phyloP scores from a whole-genome alignment of 371 early-diverging fungal species.

The Hamiltosporidium magnivora region DNA sequence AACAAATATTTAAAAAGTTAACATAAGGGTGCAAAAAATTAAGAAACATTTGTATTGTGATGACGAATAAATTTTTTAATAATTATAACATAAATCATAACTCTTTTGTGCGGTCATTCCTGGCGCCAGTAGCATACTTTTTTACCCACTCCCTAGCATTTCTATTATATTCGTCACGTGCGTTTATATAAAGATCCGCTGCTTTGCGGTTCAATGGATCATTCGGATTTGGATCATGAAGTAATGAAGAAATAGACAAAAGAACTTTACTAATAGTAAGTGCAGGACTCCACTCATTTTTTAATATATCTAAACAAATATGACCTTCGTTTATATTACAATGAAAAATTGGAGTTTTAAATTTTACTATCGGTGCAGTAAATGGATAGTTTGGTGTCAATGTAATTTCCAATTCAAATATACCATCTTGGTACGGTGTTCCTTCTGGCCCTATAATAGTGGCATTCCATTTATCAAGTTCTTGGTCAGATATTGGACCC shows the following conservation, averaged over 20 bases:
- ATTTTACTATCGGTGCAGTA: slow-evolving; percentile 86
- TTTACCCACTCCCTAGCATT: slow-evolving; percentile 54
- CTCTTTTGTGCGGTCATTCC: not conserved
- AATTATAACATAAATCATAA: not conserved
- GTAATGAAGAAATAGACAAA: slow-evolving; percentile 79
- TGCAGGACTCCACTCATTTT: slow-evolving; percentile 98
- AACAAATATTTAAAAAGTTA: no score
- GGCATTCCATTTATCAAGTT: slow-evolving; percentile 54
- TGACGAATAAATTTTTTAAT: not conserved
- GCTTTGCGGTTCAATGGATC: slow-evolving; percentile 84
- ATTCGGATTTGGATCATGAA: slow-evolving; percentile 89
- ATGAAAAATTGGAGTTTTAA: slow-evolving; percentile 62
- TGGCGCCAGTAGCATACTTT: slow-evolving; percentile 43
- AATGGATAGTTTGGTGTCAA: slow-evolving; percentile 87
- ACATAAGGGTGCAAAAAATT: not conserved
- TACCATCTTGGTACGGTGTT: slow-evolving; percentile 70
- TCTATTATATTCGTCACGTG: slow-evolving; percentile 45
- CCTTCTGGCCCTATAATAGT: slow-evolving; percentile 55
- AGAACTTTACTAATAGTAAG: slow-evolving; percentile 80
- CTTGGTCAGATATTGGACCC: slow-evolving; percentile 39
- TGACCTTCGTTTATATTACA: slow-evolving; percentile 95
- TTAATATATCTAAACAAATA: slow-evolving; percentile 90
- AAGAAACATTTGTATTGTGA: not conserved
- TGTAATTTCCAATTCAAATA: slow-evolving; percentile 74
- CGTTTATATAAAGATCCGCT: slow-evolving; percentile 45